Evolutionary conservation across 2,329 filamentous ascomycete genomes (phyloP).

Genomic region (Gliomastix tumulicola): DNA sequence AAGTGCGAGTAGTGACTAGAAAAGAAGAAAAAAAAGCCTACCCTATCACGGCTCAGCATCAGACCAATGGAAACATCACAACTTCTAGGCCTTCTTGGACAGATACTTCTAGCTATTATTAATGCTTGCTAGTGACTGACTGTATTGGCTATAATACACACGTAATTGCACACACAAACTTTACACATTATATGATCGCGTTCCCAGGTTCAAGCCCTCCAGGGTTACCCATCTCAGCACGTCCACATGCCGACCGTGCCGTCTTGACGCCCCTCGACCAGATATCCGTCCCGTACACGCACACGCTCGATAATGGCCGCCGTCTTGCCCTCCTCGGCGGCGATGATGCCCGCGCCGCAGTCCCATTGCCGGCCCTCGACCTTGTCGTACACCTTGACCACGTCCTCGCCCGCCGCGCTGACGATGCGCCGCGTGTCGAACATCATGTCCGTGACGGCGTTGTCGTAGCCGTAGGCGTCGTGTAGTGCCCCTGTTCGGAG

Average conservation of each 20-base stretch:
- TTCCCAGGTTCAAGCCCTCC: too few relatives aligned
- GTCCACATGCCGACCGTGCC: conserved; percentile 90
- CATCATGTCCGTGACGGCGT: conserved; percentile 92
- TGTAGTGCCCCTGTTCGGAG: conserved; percentile 91
- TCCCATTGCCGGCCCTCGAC: conserved; percentile 94
- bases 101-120: too few relatives aligned
- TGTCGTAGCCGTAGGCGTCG: conserved; percentile 93
- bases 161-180: too few relatives aligned
- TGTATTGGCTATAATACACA: too few relatives aligned
- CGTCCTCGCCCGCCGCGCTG: conserved; percentile 80
- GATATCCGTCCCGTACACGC: conserved; percentile 86
- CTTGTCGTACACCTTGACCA: conserved; percentile 98
- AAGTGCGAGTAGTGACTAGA: too few relatives aligned
- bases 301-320: conserved; percentile 75
- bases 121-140: too few relatives aligned
- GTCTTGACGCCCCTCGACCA: conserved; percentile 83
- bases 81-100: too few relatives aligned
- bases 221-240: conserved; percentile 36
- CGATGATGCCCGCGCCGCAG: conserved; percentile 75
- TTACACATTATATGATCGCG: conserved; percentile 13
- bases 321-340: conserved; percentile 57
- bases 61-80: too few relatives aligned
- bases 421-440: conserved; percentile 90
- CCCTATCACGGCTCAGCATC: too few relatives aligned
- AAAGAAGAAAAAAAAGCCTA: too few relatives aligned